Evolutionary conservation across 2,329 filamentous ascomycete genomes (phyloP).

Genomic region (Apiospora phragmitis): DNA sequence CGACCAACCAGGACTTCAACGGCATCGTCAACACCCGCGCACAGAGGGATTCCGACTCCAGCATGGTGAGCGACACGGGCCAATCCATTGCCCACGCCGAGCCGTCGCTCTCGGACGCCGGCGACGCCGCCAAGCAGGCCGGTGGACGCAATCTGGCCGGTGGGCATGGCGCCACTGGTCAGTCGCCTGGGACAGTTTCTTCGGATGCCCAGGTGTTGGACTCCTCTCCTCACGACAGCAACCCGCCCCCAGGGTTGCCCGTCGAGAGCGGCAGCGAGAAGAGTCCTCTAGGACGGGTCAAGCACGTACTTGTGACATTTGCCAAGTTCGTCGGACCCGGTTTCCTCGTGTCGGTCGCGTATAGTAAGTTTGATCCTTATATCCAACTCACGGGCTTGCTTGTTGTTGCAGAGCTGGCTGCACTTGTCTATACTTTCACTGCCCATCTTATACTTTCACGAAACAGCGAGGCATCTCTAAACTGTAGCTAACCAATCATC

Average conservation of each 20-base stretch:
- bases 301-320: conserved; percentile 45
- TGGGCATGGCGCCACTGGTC: conserved; percentile 20
- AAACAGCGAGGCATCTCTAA: not conserved
- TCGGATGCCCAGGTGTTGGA: conserved; percentile 17
- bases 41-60: conserved; percentile 23
- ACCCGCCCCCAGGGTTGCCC: not conserved
- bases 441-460: conserved; percentile 11
- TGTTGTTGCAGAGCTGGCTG: not conserved
- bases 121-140: conserved; percentile 9
- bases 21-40: conserved; percentile 47
- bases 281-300: conserved; percentile 20
- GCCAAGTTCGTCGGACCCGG: conserved; percentile 65
- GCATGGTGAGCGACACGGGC: conserved; percentile 29
- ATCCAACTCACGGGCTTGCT: not conserved
- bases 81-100: conserved; percentile 24
- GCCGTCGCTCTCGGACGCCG: conserved; percentile 20
- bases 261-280: conserved; percentile 9
- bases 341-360: conserved; percentile 63
- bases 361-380: conserved; percentile 41
- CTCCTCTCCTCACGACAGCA: conserved; percentile 15
- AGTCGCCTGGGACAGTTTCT: conserved; percentile 22
- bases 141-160: conserved; percentile 22
- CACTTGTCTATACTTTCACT: not conserved
- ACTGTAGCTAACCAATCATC: not conserved
- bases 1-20: conserved; percentile 58